A percentile compares a stretch with the other conserved stretches of the same genome.
Conservation (phyloP, 2,329 filamentous ascomycete species). For the Penicillium hordei region DNA sequence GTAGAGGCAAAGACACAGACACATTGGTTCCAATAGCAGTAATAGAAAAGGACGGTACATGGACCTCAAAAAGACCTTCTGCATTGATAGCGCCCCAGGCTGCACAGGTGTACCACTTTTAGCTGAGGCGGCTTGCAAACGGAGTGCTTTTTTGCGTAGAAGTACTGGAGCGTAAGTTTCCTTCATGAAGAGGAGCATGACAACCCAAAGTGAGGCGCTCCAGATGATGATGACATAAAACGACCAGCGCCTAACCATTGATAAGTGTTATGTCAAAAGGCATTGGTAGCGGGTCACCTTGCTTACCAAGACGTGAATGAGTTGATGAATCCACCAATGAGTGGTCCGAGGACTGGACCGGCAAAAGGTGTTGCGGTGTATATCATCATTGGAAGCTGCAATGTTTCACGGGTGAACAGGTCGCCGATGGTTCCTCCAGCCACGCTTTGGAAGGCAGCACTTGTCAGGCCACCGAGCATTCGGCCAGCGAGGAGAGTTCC, state of each 20-base stretch:
- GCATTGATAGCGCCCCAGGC: no score
- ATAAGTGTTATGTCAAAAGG: no score
- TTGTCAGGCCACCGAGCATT: conserved; percentile 58
- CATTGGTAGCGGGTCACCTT: no score
- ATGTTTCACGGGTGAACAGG: conserved; percentile 1
- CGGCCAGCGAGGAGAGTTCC: conserved; percentile 71
- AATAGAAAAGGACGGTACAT: conserved; percentile 71
- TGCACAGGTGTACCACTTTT: no score
- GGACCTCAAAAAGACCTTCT: conserved; percentile 33
- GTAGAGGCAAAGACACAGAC: conserved; percentile 73
- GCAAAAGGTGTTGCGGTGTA: conserved; percentile 5
- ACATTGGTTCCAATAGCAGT: conserved; percentile 79
- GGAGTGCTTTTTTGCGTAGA: no score
- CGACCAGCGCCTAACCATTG: conserved; percentile 61
- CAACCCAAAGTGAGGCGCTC: conserved; percentile 48
- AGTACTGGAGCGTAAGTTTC: no score
- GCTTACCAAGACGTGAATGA: conserved; percentile 62
- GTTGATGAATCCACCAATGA: conserved; percentile 74
- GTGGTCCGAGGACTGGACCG: conserved; percentile 4
- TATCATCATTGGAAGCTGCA: conserved; percentile 1
- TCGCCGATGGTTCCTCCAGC: conserved; percentile 56
- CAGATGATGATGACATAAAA: conserved; percentile 83
- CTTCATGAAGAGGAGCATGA: conserved; percentile 47
- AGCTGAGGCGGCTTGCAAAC: no score
- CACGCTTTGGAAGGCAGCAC: conserved; percentile 58